Evolutionary conservation across 2,329 filamentous ascomycete genomes (phyloP), one percentile per base, ranked within the genome.

Genomic region (Paraconiothyrium sp.): DNA sequence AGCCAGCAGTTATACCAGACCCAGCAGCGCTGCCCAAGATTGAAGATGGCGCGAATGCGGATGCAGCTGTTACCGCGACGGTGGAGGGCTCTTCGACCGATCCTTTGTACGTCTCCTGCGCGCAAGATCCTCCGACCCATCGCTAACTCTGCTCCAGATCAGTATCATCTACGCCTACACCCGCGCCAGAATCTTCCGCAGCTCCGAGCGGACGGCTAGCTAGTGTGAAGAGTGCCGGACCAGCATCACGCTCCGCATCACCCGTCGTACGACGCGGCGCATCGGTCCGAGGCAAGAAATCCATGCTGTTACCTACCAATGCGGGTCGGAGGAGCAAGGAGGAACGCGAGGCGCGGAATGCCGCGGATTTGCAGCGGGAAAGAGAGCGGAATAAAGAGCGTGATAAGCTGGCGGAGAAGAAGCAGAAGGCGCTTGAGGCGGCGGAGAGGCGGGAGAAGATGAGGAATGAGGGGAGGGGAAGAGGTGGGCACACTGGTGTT

Each of bases 321-420:
- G 79, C 75, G 16, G 80, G 79, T 13, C 75, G 82, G 56, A 71
- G 82, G 57, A 83, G 79, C 62, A 81, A 82, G 62, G 77, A 79
- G 46, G 78, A 80, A 49, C 75, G 81, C 59, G 80, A 79, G 34
- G 80, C 81, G 52, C 71, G 79, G 27, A 79, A 79, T 59, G 77
- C 79, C 41, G 76, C 77, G 48, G 76, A 76, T 41, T 67, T 74
- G 27, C 79, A 78, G 54, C 74, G 79, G 43, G 78, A 80, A 54
- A 69, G 72, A 24, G 75, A 76, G 50, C 75, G 80, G 58, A 74
- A 75, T 24, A 74, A 71, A 24, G 74, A 79, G 49, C 67, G 73
- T 10, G 75, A 73, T 24, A 73, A 72, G 14, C 72, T 76, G 44
- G 74, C 66, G 9, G 54, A 69, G 51, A 67, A 58, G 65, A 72